Evolutionary conservation across 257 asterid genomes (phyloP).

Genomic region (Jaltomata sinuosa): DNA sequence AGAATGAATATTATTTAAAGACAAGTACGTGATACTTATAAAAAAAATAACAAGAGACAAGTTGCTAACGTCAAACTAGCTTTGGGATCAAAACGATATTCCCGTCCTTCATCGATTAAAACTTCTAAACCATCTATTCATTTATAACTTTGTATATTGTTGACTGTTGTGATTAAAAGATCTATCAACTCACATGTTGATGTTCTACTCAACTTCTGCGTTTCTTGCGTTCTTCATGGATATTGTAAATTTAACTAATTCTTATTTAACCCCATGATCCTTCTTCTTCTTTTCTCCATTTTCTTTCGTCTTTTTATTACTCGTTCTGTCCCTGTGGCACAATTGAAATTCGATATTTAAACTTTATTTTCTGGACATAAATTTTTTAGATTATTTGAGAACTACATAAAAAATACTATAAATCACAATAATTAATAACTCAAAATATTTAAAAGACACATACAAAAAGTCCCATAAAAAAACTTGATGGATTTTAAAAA

Average conservation of each 20-base stretch:
- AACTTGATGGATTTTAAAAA: neutral
- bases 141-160: no score
- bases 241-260: neutral
- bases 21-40: neutral
- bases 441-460: no score
- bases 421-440: no score
- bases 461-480: no score
- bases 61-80: neutral
- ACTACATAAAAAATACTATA: neutral
- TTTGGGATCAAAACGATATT: neutral
- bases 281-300: neutral
- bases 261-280: neutral
- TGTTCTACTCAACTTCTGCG: neutral
- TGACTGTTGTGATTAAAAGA: neutral
- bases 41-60: neutral
- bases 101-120: neutral
- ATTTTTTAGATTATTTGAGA: neutral
- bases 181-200: constrained; percentile 15
- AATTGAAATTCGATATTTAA: neutral
- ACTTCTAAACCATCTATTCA: neutral
- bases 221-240: constrained; percentile 18
- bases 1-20: neutral
- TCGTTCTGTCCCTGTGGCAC: accelerated
- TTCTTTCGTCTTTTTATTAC: neutral
- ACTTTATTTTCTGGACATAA: neutral